A percentile compares a stretch with the other conserved stretches of the same genome.
These are phyloP conservation scores for Fusarium domesticum DNA, from an alignment of 2,329 filamentous ascomycete genomes.

Conservation along the genomic window DNA sequence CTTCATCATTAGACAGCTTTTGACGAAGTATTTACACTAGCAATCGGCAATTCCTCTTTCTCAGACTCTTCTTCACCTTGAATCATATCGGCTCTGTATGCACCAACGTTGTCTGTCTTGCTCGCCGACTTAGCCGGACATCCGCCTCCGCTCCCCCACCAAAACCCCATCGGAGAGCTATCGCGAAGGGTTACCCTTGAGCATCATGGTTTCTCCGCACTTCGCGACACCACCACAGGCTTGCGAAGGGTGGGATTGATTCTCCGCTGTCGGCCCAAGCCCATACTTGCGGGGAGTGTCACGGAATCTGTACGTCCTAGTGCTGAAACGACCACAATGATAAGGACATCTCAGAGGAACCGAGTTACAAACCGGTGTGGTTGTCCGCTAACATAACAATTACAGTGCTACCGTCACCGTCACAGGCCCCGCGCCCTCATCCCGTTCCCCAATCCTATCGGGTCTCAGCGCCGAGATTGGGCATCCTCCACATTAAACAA, in stretches of 20 bases:
- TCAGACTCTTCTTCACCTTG: too few species aligned
- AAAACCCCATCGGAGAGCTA: background rate
- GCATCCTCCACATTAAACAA: background rate
- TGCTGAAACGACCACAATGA: too few species aligned
- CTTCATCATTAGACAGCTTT: background rate
- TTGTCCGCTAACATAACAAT: too few species aligned
- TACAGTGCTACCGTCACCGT: too few species aligned
- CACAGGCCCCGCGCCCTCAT: background rate
- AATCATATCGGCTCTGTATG: too few species aligned
- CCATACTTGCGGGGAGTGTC: too few species aligned
- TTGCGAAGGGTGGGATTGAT: background rate
- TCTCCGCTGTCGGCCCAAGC: constrained; percentile 5
- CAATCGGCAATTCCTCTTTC: too few species aligned
- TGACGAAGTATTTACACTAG: too few species aligned
- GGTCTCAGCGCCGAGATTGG: background rate
- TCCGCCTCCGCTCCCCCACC: constrained; percentile 17
- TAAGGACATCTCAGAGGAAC: too few species aligned
- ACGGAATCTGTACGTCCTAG: too few species aligned
- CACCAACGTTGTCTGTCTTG: background rate
- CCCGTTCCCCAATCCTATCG: background rate
- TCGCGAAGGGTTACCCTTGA: background rate
- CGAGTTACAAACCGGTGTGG: too few species aligned
- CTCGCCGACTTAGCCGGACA: constrained; percentile 14
- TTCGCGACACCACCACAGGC: background rate
- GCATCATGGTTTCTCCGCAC: constrained; percentile 2